Conservation (phyloP, 2,329 filamentous ascomycete species). For the Didymella sp. region DNA sequence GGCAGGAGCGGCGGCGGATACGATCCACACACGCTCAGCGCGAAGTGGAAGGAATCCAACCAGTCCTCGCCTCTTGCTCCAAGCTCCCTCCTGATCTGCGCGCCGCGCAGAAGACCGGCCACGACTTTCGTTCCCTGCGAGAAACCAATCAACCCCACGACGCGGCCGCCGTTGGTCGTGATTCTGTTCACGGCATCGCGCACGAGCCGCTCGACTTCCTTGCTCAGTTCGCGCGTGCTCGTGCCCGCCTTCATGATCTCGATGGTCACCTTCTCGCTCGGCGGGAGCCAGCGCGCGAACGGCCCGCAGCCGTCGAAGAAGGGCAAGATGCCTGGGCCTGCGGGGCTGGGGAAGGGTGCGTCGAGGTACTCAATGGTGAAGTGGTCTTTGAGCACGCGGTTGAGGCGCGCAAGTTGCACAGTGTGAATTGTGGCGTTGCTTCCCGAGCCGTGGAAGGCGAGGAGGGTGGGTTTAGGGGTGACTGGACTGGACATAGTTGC, state of each 20-base stretch:
- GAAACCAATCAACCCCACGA: constrained; percentile 44
- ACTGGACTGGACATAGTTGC: constrained; percentile 2
- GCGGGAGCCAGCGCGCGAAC: constrained; percentile 43
- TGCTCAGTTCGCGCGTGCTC: constrained; percentile 21
- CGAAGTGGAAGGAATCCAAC: constrained; percentile 28
- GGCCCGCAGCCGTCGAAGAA: constrained; percentile 50
- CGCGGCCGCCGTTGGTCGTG: constrained; percentile 25
- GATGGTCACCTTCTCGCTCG: constrained; percentile 25
- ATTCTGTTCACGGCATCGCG: constrained; percentile 25
- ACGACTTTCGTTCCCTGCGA: constrained; percentile 46
- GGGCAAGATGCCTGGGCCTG: constrained; percentile 47
- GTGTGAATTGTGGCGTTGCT: constrained; percentile 43
- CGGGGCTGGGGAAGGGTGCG: constrained; percentile 42
- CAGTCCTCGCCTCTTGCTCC: constrained; percentile 21
- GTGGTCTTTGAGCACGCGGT: constrained; percentile 29
- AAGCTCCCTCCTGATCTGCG: constrained; percentile 27
- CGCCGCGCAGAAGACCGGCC: constrained; percentile 39
- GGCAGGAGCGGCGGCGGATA: constrained; percentile 44
- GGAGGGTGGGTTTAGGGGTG: constrained; percentile 40
- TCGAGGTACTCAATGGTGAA: constrained; percentile 38
- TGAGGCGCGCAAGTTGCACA: constrained; percentile 44
- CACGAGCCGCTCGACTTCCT: constrained; percentile 34
- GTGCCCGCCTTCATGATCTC: constrained; percentile 27
- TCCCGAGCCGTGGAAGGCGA: constrained; percentile 49
- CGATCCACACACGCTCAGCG: constrained; percentile 33